A percentile compares a stretch with the other conserved stretches of the same genome.
phyloP scores from a whole-genome alignment of 768 basidiomycete genomes.

The Leucocoprinus leucothites region DNA sequence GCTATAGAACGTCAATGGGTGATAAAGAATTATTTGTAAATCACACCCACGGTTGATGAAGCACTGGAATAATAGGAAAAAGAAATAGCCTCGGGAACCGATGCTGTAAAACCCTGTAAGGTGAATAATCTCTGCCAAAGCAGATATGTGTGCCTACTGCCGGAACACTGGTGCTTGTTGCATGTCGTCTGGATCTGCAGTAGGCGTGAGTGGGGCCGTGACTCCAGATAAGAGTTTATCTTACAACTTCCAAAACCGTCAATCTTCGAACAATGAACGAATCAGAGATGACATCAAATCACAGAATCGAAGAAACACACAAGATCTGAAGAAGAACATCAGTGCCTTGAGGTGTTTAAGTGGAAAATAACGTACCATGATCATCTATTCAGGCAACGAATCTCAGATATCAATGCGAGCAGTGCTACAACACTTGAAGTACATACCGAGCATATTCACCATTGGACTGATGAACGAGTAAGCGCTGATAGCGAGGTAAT shows the following conservation, averaged over 20 bases:
- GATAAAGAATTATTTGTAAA: neutral
- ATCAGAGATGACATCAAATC: neutral
- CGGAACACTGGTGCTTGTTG: slow-evolving; percentile 72
- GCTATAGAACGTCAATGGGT: slow-evolving; percentile 35
- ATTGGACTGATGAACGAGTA: slow-evolving; percentile 55
- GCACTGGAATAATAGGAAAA: slow-evolving; percentile 92
- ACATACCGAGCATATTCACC: slow-evolving; percentile 81
- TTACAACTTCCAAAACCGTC: slow-evolving; percentile 83
- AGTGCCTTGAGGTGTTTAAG: neutral
- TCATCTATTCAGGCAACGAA: slow-evolving; percentile 48
- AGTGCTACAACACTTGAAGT: neutral
- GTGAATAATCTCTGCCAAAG: neutral
- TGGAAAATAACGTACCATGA: slow-evolving; percentile 54
- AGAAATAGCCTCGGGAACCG: slow-evolving; percentile 85
- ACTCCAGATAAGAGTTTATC: slow-evolving; percentile 20
- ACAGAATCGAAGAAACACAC: slow-evolving; percentile 16
- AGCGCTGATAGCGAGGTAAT: neutral
- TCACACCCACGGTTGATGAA: slow-evolving; percentile 65
- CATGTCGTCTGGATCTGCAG: slow-evolving; percentile 75
- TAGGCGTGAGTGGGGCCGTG: neutral
- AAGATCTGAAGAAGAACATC: neutral
- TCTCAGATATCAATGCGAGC: neutral
- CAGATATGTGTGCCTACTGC: slow-evolving; percentile 39
- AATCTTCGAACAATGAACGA: slow-evolving; percentile 38
- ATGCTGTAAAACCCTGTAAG: slow-evolving; percentile 45